Base-by-base conservation (phyloP, 495 filamentous ascomycete genomes). In the Evernia prunastri region DNA sequence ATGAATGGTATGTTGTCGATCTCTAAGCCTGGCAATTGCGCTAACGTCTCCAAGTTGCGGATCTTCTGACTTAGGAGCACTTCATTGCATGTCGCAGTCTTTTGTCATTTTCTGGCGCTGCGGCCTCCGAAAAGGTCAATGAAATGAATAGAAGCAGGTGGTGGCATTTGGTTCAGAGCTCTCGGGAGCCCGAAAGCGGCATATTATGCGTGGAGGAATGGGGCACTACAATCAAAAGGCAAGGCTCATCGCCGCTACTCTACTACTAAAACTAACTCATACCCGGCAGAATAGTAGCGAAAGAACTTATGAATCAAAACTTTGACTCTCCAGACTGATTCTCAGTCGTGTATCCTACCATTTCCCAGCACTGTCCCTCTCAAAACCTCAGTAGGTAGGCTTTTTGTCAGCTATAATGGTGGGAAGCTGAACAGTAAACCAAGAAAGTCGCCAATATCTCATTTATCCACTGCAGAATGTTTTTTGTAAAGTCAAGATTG, bases 1-100 rank as follows among this genome's bases (percentile, higher is more conserved):
- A 97, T 98, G 94, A 97, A 97, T 72, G 84, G 83, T 81, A 68
- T 17, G 68, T 64, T 2, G 13, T 36, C 33, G 17, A n/a, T 0
- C 29, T 12, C 20, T 39, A 51, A 18, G 37, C 25, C 20, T n/a
- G 20, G 20, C 8, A 29, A 29, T 15, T 33, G 36, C 33, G 58
- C 67, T 72, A 49, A 72, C 49, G 15, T 35, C 12, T 7, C n/a
- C 17, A 23, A 73, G 86, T 89, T 63, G 85, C 86, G 56, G 85
- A 88, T 70, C 78, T 87, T 37, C 80, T 88, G 25, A 69, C 75
- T 27, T 77, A 64, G 37, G 20, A 53, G 31, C 10, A 27, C 0
- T 13, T 37, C 15, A 4, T 2, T 36, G 33, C 33, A 27, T 18
- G 12, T 20, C 31, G 5, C 17, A 23, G 18, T 29, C 3, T 23